phyloP scores from a whole-genome alignment of 2,329 filamentous ascomycete species.

The Mycosphaerella sp. region DNA sequence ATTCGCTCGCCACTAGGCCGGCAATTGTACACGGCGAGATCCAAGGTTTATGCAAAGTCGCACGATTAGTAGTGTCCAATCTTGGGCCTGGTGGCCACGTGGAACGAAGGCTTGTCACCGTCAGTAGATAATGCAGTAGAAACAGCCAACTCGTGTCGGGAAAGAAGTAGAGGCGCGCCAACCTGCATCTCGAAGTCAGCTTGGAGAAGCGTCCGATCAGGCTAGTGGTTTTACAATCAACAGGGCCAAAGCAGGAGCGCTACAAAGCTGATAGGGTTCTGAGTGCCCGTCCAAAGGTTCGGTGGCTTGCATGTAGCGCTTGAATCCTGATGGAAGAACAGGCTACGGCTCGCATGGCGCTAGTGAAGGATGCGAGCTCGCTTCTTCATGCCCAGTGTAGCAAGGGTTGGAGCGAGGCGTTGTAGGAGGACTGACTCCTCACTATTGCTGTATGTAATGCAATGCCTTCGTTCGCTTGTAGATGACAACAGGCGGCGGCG shows the following conservation, averaged over 20 bases:
- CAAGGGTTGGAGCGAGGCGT: constrained; percentile 4
- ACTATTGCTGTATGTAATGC: not conserved
- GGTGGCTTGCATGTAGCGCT: constrained; percentile 14
- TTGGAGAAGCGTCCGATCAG: constrained; percentile 18
- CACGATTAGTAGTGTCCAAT: constrained; percentile 9
- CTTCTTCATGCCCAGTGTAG: constrained; percentile 9
- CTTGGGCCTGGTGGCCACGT: constrained; percentile 16
- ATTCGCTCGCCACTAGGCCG: constrained; percentile 8
- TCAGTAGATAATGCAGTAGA: not conserved
- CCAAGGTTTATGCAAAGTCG: constrained; percentile 8
- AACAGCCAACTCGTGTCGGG: constrained; percentile 4
- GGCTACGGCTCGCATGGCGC: constrained; percentile 5
- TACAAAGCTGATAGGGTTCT: constrained; percentile 9
- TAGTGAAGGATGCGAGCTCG: constrained; percentile 6
- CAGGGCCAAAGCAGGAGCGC: constrained; percentile 10
- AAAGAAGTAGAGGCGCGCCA: not conserved
- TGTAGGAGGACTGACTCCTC: not conserved
- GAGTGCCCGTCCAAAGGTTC: constrained; percentile 7
- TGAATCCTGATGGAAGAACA: constrained; percentile 14
- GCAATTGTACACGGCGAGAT: constrained; percentile 2
- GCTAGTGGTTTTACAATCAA: constrained; percentile 3
- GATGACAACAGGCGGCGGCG: not conserved
- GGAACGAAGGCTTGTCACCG: constrained; percentile 8
- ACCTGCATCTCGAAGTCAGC: constrained; percentile 12
- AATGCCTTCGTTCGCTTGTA: not conserved